Evolutionary conservation across 2,329 filamentous ascomycete species (phyloP).

Genomic region (Colletotrichum sp.): DNA sequence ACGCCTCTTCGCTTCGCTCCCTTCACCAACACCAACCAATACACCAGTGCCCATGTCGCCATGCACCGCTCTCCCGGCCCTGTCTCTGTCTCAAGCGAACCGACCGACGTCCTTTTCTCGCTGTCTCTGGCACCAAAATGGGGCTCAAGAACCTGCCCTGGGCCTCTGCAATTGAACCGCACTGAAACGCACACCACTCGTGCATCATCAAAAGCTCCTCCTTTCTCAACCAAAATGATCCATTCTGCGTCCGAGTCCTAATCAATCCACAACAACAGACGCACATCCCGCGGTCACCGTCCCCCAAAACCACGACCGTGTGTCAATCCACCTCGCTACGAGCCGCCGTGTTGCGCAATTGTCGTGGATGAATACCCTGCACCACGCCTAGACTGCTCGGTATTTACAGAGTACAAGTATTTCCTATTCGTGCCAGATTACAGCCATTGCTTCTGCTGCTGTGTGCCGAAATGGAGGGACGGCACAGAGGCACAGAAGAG

Average conservation of each 20-base stretch:
- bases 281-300: background rate
- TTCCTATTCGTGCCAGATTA: background rate
- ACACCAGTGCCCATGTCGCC: background rate
- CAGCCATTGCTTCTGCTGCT: background rate
- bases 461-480: background rate
- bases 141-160: background rate
- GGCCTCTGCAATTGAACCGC: background rate
- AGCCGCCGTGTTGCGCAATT: background rate
- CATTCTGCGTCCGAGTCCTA: constrained; percentile 8
- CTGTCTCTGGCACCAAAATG: background rate
- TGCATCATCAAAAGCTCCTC: background rate
- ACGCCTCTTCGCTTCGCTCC: background rate
- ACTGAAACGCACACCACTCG: constrained; percentile 7
- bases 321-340: background rate
- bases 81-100: background rate
- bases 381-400: background rate
- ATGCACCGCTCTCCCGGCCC: background rate
- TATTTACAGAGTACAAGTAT: background rate
- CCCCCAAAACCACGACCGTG: background rate
- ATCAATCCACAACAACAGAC: constrained; percentile 7
- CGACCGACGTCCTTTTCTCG: background rate
- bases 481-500: background rate
- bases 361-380: background rate
- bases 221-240: background rate
- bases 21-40: background rate